These are phyloP conservation scores for Hysterangium stoloniferum DNA, from an alignment of 768 basidiomycete genomes.

Conservation along the genomic window DNA sequence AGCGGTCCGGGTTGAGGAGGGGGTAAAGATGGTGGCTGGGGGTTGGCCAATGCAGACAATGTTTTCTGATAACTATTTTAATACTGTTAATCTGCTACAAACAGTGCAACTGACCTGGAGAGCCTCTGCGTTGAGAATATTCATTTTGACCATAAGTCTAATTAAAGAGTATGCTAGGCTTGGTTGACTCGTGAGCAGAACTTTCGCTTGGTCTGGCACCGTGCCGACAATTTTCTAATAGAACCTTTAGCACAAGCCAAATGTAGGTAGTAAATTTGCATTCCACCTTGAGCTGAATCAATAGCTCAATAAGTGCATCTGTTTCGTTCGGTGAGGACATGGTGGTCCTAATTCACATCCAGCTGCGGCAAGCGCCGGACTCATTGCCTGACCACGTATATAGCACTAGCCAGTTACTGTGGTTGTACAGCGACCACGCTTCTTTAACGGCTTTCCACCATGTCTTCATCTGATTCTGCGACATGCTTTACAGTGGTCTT, in stretches of 20 bases:
- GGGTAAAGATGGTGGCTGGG: slow-evolving; percentile 1
- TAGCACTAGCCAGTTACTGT: not conserved
- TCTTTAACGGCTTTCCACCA: slow-evolving; percentile 9
- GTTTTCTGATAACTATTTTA: slow-evolving; percentile 1
- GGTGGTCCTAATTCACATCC: not conserved
- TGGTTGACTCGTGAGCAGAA: slow-evolving; percentile 2
- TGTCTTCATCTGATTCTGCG: slow-evolving; percentile 43
- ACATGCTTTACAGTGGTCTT: slow-evolving; percentile 75
- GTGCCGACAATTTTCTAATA: slow-evolving; percentile 11
- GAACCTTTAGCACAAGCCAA: not conserved
- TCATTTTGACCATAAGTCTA: slow-evolving; percentile 10
- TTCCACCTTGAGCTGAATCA: slow-evolving; percentile 8
- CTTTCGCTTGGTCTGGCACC: slow-evolving; percentile 11
- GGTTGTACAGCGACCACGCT: not conserved
- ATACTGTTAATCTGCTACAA: not conserved
- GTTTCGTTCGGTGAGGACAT: slow-evolving; percentile 6
- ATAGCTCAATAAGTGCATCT: slow-evolving; percentile 10
- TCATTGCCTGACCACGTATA: slow-evolving; percentile 6
- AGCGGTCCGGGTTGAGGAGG: not conserved
- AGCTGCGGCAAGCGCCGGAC: slow-evolving; percentile 5
- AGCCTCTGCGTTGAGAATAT: slow-evolving; percentile 7
- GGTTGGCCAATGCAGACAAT: slow-evolving; percentile 2
- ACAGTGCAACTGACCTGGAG: not conserved
- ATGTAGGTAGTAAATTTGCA: not conserved
- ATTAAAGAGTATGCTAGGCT: slow-evolving; percentile 5